Conservation (phyloP, 106 monocot genomes). For the Acanthochlamys bracteata region DNA sequence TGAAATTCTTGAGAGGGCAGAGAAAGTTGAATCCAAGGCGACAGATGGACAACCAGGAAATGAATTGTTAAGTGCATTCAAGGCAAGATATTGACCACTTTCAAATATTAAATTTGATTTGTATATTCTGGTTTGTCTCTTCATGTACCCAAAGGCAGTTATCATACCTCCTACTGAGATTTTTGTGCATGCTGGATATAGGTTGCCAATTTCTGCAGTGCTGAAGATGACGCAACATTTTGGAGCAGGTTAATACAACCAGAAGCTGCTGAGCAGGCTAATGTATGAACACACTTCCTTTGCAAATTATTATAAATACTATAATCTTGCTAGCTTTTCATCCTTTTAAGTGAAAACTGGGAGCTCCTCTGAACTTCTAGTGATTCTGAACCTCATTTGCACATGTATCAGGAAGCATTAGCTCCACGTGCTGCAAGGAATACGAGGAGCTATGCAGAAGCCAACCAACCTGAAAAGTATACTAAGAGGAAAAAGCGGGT, state of each 20-base stretch:
- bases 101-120: too few species aligned
- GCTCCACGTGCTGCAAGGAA: conserved; percentile 97
- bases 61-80: conserved; percentile 93
- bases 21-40: conserved; percentile 88
- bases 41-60: conserved; percentile 72
- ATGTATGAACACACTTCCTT: conserved; percentile 39
- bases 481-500: conserved; percentile 50
- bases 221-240: conserved; percentile 92
- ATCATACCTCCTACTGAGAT: background rate
- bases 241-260: conserved; percentile 98
- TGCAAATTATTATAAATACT: too few species aligned
- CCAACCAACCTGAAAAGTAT: conserved; percentile 38
- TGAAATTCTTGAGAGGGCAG: conserved; percentile 99
- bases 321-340: too few species aligned
- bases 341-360: background rate
- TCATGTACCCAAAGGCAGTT: too few species aligned
- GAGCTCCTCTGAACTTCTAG: background rate
- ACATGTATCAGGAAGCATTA: conserved; percentile 54
- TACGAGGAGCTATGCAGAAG: conserved; percentile 91
- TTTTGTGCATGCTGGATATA: conserved; percentile 10
- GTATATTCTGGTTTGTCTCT: too few species aligned
- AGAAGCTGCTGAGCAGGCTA: conserved; percentile 56
- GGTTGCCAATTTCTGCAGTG: conserved; percentile 91
- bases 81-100: conserved; percentile 27
- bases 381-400: background rate